Conservation (phyloP, 352 stramenopile species). For the Globisporangium okanoganense region DNA sequence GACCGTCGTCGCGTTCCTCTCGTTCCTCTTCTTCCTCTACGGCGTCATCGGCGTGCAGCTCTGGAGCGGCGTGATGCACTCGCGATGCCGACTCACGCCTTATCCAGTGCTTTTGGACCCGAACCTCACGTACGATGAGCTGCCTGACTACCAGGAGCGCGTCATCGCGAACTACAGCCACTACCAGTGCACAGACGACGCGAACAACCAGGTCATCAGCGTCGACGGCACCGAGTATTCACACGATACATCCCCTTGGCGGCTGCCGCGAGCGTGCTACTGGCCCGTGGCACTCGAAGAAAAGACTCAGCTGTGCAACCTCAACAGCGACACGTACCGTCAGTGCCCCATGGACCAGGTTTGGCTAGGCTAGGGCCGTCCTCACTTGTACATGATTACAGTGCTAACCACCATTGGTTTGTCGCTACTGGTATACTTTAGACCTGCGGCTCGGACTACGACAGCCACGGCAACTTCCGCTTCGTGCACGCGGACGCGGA, state of each 20-base stretch:
- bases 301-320: constrained; percentile 46
- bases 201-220: constrained; percentile 26
- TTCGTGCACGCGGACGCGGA: constrained; percentile 44
- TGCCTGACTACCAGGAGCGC: constrained; percentile 28
- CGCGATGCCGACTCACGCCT: constrained; percentile 64
- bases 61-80: constrained; percentile 65
- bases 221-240: constrained; percentile 29
- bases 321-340: constrained; percentile 30
- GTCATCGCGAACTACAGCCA: constrained; percentile 29
- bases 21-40: constrained; percentile 84
- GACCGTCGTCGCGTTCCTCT: constrained; percentile 72
- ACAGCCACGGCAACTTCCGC: constrained; percentile 52
- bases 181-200: constrained; percentile 29
- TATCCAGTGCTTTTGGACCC: constrained; percentile 49
- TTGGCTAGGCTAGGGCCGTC: background rate
- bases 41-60: constrained; percentile 81
- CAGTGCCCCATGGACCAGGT: constrained; percentile 37
- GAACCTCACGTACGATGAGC: constrained; percentile 21
- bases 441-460: constrained; percentile 62
- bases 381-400: too few species aligned
- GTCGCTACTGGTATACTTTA: too few species aligned
- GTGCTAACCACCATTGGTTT: too few species aligned
- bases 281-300: constrained; percentile 85
- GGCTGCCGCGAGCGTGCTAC: constrained; percentile 65
- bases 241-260: constrained; percentile 49